Evolutionary conservation across 257 asterid species (phyloP), one percentile per base, ranked within the genome.

Genomic region (Perilla frutescens): DNA sequence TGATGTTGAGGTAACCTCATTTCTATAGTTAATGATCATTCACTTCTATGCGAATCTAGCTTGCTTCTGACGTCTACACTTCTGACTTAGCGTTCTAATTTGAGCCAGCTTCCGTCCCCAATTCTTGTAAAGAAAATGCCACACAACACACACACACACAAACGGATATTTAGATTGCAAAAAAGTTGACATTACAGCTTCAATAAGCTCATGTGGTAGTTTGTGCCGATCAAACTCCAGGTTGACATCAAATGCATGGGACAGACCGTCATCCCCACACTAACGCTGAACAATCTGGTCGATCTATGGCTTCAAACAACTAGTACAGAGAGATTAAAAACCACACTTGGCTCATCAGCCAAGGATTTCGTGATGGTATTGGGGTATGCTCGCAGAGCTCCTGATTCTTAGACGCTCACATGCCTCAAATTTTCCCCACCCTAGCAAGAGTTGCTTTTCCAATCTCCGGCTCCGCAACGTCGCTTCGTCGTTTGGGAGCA

Each of bases 331-430:
- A 82, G 77, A 76, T 81, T 86, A 12, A 66, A 83, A 3, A 81
- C 85, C 50, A 70, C 81, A 14, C 76, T 85, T 10, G 94, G 96
- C 67, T 88, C 96, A 7, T 77, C 90, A 0, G 90, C 89, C 1
- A 88, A 82, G 82, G 90, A 90, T n/a, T 87, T 90, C 31, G 88
- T 90, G 73, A 90, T 90, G 96, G 90, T 86, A 48, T 62, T 87
- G 85, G 64, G 76, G 61, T 90, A 90, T 66, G 80, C 85, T 51
- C 88, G 85, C 62, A 79, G 82, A 65, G 69, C 66, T 66, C 74
- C 83, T 4, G 62, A 80, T 32, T 11, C 83, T 76, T 89, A 78
- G n/a, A n/a, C n/a, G 74, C 57, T 14, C 39, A 48, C n/a, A 12
- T 12, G 29, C 55, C 75, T 7, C 50, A 36, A 14, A 20, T 49